Base-by-base conservation (phyloP, 805 yeast genomes). In the Schizosaccharomyces lindneri region DNA sequence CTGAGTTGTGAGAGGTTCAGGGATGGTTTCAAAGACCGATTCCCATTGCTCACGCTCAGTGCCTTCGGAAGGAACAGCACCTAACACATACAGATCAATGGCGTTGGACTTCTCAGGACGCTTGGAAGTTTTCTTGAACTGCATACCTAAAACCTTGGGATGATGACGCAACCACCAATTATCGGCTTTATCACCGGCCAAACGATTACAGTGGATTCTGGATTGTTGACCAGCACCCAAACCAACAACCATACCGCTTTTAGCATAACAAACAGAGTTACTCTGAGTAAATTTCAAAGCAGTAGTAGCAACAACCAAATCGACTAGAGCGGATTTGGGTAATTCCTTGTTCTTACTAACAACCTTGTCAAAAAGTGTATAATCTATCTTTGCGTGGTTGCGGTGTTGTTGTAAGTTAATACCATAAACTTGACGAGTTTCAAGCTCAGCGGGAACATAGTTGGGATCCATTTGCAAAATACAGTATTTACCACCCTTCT, bases 161-260 rank as follows among this genome's bases (percentile, higher is more conserved):
- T 93, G 98, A 75, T 93, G 97, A 79, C 99, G 85, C 71, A 93
- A 80, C 98, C 98, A 93, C 97, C 97, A 93, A 81, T 89, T 89
- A 74, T 93, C 97, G 66, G 97, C 96, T 79, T 93, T 93, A 71
- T 93, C 98, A 73, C 98, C 98, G 61, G 98, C 99, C 68, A 93
- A 81, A 77, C 99, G 84, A 60, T 98, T 93, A 78, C 99, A 93
- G 78, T 93, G 99, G 70, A 93, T 93, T 77, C 99, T 83, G 62
- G 97, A 88, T 77, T 93, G 99, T 79, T 93, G 99, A 67, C 99
- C 99, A 64, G 99, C 99, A 70, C 99, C 99, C 68, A 93, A 80
- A 66, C 99, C 99, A 69, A 93, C 82, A 64, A 93, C 95, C 99
- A 93, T 93, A 78, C 99, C 99, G 73, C 89, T 86, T 77, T 89